These are phyloP conservation scores for Schizonepeta tenuifolia DNA, from an alignment of 257 asterid genomes.

Conservation along the genomic window DNA sequence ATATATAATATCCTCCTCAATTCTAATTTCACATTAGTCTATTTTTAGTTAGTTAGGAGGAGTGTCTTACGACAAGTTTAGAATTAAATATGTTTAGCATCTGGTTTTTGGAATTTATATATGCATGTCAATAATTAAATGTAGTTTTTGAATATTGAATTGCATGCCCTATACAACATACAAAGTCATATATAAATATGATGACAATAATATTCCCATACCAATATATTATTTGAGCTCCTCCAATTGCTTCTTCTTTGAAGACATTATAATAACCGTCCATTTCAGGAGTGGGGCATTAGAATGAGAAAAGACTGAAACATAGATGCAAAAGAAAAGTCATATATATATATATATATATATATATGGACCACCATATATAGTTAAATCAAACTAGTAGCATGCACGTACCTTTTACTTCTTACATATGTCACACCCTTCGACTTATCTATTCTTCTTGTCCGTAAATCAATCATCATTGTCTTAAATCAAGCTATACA, in stretches of 20 bases:
- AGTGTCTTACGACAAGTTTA: not conserved
- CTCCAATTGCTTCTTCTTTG: slow-evolving; percentile 14
- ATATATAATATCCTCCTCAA: no score
- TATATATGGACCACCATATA: slow-evolving; percentile 32
- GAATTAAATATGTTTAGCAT: not conserved
- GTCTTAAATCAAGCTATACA: not conserved
- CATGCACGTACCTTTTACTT: slow-evolving; percentile 11
- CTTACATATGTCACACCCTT: not conserved
- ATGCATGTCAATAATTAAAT: slow-evolving; percentile 5
- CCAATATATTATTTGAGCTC: not conserved
- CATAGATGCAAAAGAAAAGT: slow-evolving; percentile 34
- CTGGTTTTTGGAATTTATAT: not conserved
- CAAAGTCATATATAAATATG: not conserved
- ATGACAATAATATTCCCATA: not conserved
- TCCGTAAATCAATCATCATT: not conserved
- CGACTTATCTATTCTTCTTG: not conserved
- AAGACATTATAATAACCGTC: slow-evolving; percentile 35
- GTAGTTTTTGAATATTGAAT: not conserved
- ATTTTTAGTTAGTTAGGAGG: not conserved
- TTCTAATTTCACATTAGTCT: no score
- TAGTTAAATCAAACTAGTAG: slow-evolving; percentile 16
- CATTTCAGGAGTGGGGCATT: slow-evolving; percentile 45
- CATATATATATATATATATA: not conserved
- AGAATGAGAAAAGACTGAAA: slow-evolving; percentile 39
- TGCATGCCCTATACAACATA: not conserved